Evolutionary conservation across 2,329 filamentous ascomycete species (phyloP).

Genomic region (Neurospora sp.): DNA sequence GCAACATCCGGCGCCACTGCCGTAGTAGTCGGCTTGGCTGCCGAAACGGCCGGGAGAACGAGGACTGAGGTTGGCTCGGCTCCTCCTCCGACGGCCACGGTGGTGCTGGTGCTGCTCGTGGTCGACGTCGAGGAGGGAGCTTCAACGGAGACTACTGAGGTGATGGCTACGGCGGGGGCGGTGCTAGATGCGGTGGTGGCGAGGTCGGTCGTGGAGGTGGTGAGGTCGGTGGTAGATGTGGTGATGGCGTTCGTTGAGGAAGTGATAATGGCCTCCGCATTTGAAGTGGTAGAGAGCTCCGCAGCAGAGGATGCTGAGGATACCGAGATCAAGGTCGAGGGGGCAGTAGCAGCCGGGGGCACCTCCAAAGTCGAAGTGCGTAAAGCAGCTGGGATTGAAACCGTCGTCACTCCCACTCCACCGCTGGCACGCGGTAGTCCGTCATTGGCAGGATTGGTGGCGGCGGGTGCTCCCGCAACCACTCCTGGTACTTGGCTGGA

Average conservation of each 20-base stretch:
- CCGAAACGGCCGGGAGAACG: conserved; percentile 20
- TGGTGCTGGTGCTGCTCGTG: background rate
- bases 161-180: conserved; percentile 1
- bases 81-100: background rate
- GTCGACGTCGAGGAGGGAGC: conserved; percentile 6
- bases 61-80: conserved; percentile 7
- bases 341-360: conserved; percentile 1
- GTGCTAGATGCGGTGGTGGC: conserved; percentile 1
- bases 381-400: conserved; percentile 10
- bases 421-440: conserved; percentile 7
- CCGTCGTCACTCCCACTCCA: conserved; percentile 15
- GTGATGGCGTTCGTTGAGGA: background rate
- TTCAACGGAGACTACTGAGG: background rate
- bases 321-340: background rate
- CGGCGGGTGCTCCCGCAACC: conserved; percentile 8
- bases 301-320: conserved; percentile 3
- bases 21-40: conserved; percentile 12
- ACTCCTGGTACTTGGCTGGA: background rate
- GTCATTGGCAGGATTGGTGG: background rate
- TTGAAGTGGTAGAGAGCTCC: background rate
- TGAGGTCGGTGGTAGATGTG: background rate
- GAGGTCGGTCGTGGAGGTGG: conserved; percentile 1
- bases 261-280: background rate
- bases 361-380: conserved; percentile 7
- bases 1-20: conserved; percentile 17